Evolutionary conservation across 495 filamentous ascomycete species (phyloP), one percentile per base, ranked within the genome.

Genomic region (Stereocaulon alpinum): DNA sequence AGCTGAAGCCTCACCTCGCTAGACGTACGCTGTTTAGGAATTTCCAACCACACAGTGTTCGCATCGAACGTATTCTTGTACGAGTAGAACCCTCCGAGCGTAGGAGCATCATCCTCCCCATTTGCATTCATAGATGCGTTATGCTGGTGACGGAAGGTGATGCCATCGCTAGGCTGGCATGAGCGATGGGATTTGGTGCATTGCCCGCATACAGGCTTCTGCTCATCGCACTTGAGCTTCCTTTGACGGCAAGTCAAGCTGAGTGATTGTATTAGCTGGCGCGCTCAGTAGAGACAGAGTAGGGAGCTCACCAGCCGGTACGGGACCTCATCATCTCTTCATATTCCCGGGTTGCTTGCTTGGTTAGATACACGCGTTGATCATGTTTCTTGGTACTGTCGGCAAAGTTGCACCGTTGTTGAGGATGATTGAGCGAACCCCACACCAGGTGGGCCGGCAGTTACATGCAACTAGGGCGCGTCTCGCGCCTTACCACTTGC

Each of bases 121-220:
- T 66, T 61, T 9, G 77, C 74, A 58, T 86, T 87, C 82, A 87
- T 83, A 9, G 82, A 85, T 4, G 84, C 82, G 77, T 87, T 87
- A 67, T 87, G 84, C 64, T 87, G 84, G 69, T 87, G 84, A 40
- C 84, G 77, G 65, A 86, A 87, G 20, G 84, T 77, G 55, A 86
- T 78, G 43, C 82, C 82, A 60, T 81, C 80, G 62, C 80, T 81
- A 14, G 80, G 81, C 24, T 77, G 75, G 68, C 84, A 87, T 65
- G 82, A 75, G 61, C 84, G 73, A 11, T 74, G 75, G 6, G 80
- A 83, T 66, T 82, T 84, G 62, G 70, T 70, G 71, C 82, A 84
- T 68, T 81, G 81, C 41, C 77, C 74, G 64, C 81, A 84, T 48
- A 74, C 67, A 22, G 81, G 81, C 49, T 76, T 79, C 68, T 76